Conservation (phyloP, 352 stramenopile species). For the Peronospora tabacina region DNA sequence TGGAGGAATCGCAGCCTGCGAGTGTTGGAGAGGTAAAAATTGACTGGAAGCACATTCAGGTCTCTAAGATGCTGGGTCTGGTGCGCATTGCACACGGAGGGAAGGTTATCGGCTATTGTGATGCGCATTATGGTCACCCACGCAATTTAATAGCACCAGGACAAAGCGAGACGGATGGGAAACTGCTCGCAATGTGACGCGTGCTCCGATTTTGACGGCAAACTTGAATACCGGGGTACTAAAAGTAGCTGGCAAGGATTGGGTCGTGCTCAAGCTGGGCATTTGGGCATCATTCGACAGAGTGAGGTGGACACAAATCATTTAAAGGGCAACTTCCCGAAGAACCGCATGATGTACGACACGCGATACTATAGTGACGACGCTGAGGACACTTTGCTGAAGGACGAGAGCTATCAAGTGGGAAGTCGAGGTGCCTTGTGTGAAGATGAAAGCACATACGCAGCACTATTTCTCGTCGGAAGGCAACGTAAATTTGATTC, state of each 20-base stretch:
- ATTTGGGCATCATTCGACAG: conserved; percentile 52
- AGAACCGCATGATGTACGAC: conserved; percentile 80
- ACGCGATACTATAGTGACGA: conserved; percentile 41
- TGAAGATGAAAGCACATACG: conserved; percentile 79
- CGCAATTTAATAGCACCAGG: conserved; percentile 85
- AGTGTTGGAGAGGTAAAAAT: conserved; percentile 59
- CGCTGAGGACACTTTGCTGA: conserved; percentile 30
- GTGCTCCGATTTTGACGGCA: conserved; percentile 59
- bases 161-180: conserved; percentile 89
- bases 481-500: conserved; percentile 48
- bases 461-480: conserved; percentile 79
- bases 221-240: conserved; percentile 42
- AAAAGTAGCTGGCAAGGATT: conserved; percentile 84
- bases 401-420: conserved; percentile 48
- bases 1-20: conserved; percentile 87
- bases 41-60: conserved; percentile 51
- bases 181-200: conserved; percentile 86
- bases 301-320: conserved; percentile 91
- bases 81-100: conserved; percentile 81
- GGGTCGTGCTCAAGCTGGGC: conserved; percentile 88
- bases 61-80: conserved; percentile 70
- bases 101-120: conserved; percentile 84
- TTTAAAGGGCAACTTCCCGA: conserved; percentile 93
- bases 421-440: conserved; percentile 80
- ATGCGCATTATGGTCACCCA: conserved; percentile 93